These are phyloP conservation scores for Aureobasidium sp. DNA, from an alignment of 2,329 filamentous ascomycete species.

Conservation along the genomic window DNA sequence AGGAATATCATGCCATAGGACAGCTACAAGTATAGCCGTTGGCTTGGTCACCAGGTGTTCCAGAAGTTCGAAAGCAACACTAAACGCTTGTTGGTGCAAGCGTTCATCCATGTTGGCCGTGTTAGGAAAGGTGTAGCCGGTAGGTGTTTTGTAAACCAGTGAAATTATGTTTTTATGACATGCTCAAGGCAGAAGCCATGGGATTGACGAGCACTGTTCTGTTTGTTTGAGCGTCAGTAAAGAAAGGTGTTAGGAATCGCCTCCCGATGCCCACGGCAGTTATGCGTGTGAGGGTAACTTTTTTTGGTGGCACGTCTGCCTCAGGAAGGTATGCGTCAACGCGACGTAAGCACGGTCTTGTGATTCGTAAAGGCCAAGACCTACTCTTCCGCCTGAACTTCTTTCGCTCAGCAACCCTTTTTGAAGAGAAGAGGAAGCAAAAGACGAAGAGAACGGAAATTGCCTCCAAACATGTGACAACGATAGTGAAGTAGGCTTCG, in stretches of 20 bases:
- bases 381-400: not conserved
- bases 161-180: not conserved
- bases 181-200: not conserved
- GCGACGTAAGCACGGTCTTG: not conserved
- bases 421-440: not conserved
- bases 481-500: too few species aligned
- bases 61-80: slow-evolving; percentile 14
- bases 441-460: not conserved
- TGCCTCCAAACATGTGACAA: too few species aligned
- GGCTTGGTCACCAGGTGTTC: slow-evolving; percentile 14
- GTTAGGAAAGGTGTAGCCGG: not conserved
- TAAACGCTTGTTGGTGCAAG: not conserved
- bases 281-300: not conserved
- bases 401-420: too few species aligned
- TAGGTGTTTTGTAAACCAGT: not conserved
- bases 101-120: not conserved
- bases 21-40: slow-evolving; percentile 26
- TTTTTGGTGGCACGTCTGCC: not conserved
- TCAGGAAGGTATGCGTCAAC: not conserved
- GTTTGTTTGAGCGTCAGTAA: not conserved
- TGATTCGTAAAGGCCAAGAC: not conserved
- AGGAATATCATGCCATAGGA: slow-evolving; percentile 20
- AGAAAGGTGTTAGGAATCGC: not conserved
- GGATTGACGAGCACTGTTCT: not conserved
- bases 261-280: not conserved